Conservation (phyloP, 1,139 yeast genomes). For the Torulaspora pretoriensis region DNA sequence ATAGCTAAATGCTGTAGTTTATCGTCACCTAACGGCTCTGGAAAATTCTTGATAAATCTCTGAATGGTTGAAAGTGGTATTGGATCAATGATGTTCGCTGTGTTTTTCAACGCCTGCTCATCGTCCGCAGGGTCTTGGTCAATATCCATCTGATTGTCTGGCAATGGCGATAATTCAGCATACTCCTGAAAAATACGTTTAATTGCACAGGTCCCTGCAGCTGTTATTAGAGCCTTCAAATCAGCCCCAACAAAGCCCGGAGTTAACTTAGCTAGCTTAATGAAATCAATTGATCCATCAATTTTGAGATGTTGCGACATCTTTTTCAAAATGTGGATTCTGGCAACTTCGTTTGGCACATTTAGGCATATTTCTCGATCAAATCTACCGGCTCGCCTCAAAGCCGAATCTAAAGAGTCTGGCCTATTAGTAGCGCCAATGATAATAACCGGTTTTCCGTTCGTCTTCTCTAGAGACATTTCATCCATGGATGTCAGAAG, state of each 20-base stretch:
- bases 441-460: conserved; percentile 89
- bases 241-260: conserved; percentile 99
- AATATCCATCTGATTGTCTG: conserved; percentile 40
- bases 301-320: conserved; percentile 66
- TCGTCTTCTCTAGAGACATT: conserved; percentile 77
- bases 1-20: conserved; percentile 75
- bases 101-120: conserved; percentile 27
- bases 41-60: conserved; percentile 66
- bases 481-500: conserved; percentile 92
- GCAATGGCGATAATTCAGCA: conserved; percentile 21
- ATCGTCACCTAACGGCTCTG: conserved; percentile 68
- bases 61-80: conserved; percentile 60
- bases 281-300: conserved; percentile 66
- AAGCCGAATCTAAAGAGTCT: conserved; percentile 91
- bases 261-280: conserved; percentile 78
- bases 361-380: conserved; percentile 90
- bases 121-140: conserved; percentile 32
- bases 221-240: conserved; percentile 85
- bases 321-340: conserved; percentile 69
- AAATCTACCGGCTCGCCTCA: conserved; percentile 94
- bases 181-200: conserved; percentile 68
- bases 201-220: conserved; percentile 93
- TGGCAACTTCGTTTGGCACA: conserved; percentile 85
- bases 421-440: conserved; percentile 98
- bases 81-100: conserved; percentile 35